phyloP scores from a whole-genome alignment of 768 basidiomycete genomes.

The Leccinum boreale region DNA sequence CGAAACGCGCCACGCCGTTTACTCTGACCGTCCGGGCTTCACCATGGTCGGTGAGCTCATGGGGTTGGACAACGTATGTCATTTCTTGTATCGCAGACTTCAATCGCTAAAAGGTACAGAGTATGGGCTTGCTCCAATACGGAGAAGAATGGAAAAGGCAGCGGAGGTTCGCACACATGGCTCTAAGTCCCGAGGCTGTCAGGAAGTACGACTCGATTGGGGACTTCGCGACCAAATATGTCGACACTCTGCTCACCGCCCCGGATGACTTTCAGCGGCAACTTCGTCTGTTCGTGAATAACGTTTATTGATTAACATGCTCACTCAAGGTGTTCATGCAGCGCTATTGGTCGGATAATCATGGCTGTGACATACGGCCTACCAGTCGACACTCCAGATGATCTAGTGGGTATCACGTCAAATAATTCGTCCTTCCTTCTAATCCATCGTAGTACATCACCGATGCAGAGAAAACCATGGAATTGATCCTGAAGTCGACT shows the following conservation, averaged over 20 bases:
- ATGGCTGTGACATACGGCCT: conserved; percentile 27
- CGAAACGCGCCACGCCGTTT: conserved; percentile 25
- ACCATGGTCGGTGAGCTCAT: conserved; percentile 37
- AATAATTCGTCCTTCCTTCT: neutral
- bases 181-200: conserved; percentile 29
- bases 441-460: conserved; percentile 25
- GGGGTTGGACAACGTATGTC: conserved; percentile 17
- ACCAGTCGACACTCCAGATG: conserved; percentile 15
- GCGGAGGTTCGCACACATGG: conserved; percentile 29
- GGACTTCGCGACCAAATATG: conserved; percentile 23
- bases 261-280: conserved; percentile 20
- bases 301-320: neutral
- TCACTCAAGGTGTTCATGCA: neutral
- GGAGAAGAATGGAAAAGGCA: conserved; percentile 20
- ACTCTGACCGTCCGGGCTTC: conserved; percentile 34
- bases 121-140: conserved; percentile 22
- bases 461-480: conserved; percentile 26
- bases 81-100: neutral
- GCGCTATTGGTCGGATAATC: conserved; percentile 15
- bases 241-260: conserved; percentile 7
- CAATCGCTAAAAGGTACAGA: conserved; percentile 10
- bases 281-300: conserved; percentile 18
- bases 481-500: conserved; percentile 20
- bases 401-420: conserved; percentile 12
- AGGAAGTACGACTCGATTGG: conserved; percentile 32